Base-by-base conservation (phyloP, 805 yeast genomes). In the Wickerhamiella parazyma region DNA sequence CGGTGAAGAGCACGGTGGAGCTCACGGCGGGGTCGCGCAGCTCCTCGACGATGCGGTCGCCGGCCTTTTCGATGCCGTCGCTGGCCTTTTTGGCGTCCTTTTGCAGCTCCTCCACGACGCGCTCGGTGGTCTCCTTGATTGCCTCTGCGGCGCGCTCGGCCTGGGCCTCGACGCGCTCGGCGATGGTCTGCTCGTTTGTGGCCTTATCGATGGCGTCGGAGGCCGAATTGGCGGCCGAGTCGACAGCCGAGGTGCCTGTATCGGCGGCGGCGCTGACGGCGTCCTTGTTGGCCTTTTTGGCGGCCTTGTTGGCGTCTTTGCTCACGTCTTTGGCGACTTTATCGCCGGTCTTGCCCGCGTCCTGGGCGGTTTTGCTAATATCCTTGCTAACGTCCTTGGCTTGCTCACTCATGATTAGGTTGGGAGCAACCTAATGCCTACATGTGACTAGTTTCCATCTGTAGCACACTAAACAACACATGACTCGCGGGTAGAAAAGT, bases 11-110 rank as follows among this genome's bases (percentile, higher is more conserved):
- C 10, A 52, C 55, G 31, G 58, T 54, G 22, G 58, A 53, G 38
- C 53, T 47, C 6, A 51, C 47, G 14, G 56, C 56, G 3, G 58
- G 56, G 46, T 54, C 58, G 38, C 48, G 50, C 19, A 54, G 45
- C 45, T 52, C 55, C 37, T 54, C 56, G 21, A 41, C 47, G 22
- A 53, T 29, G 45, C 46, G 47, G 17, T 52, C 51, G 38, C 45
- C 18, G 14, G 48, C 48, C 21, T 47, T 48, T 12, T 45, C 35
- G 20, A 47, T 51, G 38, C 42, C 33, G 33, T 48, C 45, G 33
- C 50, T 50, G 40, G 38, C 16, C 42, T 33, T 34, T 33, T 38
- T 33, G 39, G 46, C 46, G 26, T 44, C 44, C 44, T 39, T 38
- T 25, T 29, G 20, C 18, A 39, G 43, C 43, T 44, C 44, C 22